Percentiles rank a stretch among this genome's conserved stretches.
These are phyloP conservation scores for Malassezia sympodialis DNA, from an alignment of 1,284 basidiomycete genomes.

Conservation along the genomic window DNA sequence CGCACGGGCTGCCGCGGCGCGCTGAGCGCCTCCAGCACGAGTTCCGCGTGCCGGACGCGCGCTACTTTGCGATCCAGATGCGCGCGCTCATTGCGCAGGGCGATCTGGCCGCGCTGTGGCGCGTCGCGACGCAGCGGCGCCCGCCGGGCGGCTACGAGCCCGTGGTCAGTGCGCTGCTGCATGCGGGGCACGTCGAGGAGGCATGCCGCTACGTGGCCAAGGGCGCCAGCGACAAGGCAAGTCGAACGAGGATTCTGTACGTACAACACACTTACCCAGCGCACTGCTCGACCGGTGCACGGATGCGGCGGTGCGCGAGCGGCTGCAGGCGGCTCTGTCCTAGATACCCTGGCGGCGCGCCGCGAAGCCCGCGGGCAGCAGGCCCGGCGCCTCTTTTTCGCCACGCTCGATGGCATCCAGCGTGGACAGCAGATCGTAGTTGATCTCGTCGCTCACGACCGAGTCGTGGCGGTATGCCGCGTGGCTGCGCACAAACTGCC, in stretches of 20 bases:
- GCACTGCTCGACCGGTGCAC: constrained; percentile 13
- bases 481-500: constrained; percentile 78
- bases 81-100: constrained; percentile 24
- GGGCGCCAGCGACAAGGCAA: constrained; percentile 6
- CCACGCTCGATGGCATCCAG: constrained; percentile 67
- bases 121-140: constrained; percentile 51
- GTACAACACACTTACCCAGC: neutral
- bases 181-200: constrained; percentile 30
- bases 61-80: constrained; percentile 27
- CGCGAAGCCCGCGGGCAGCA: constrained; percentile 41
- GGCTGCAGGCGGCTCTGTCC: constrained; percentile 3
- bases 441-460: constrained; percentile 77
- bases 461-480: constrained; percentile 84
- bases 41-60: constrained; percentile 37
- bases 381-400: constrained; percentile 34
- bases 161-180: constrained; percentile 29
- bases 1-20: constrained; percentile 29
- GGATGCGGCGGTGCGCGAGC: neutral
- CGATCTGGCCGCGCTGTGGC: constrained; percentile 34
- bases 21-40: constrained; percentile 41
- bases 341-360: constrained; percentile 9
- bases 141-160: constrained; percentile 77
- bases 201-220: constrained; percentile 26
- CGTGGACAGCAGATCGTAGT: constrained; percentile 62
- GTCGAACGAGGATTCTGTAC: constrained; percentile 4